Base-by-base conservation (phyloP, 2,329 filamentous ascomycete genomes). In the Aspergillus sp. region DNA sequence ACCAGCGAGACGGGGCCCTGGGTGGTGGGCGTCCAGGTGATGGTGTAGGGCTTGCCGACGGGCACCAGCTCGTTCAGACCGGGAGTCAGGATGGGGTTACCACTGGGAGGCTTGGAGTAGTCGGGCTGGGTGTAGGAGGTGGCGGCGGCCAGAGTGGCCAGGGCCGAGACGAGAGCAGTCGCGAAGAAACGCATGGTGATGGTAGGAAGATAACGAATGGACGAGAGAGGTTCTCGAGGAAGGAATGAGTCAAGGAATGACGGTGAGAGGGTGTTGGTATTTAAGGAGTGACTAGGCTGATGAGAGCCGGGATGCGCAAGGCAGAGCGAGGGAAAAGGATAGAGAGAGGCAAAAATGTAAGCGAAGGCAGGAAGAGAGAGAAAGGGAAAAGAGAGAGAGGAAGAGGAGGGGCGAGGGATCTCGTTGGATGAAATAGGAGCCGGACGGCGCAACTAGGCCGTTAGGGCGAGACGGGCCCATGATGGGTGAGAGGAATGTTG, bases 11-110 rank as follows among this genome's bases (percentile, higher is more conserved):
- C 74, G 25, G 58, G 57, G 20, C 70, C 68, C 13, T 57, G 47
- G 50, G 64, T 68, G 57, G 68, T 69, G 50, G 75, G 70, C 3
- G 74, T 57, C 84, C 84, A 87, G 58, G 75, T 82, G 76, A 86
- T 82, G 63, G 72, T 76, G 77, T 76, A 86, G 52, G 74, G 63
- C 67, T 77, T 64, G 68, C 81, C 82, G 55, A 71, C 81, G n/a
- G 79, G 77, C 50, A 86, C 81, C 49, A 78, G 66, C 66, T 79
- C 72, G 64, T 76, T 72, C 58, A 82, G 67, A 51, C 76, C 73
- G 29, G 82, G 84, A 19, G 66, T 68, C 56, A 60, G 61, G 71
- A 86, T 81, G 47, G 83, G 71, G 69, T 86, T 86, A 64, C 81
- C 83, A 47, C 51, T 48, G 32, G 73, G 73, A 17, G 41, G 3